A percentile compares a stretch with the other conserved stretches of the same genome.
phyloP scores from a whole-genome alignment of 225 moss, liverwort and hornwort species.

The Polytrichum commune region DNA sequence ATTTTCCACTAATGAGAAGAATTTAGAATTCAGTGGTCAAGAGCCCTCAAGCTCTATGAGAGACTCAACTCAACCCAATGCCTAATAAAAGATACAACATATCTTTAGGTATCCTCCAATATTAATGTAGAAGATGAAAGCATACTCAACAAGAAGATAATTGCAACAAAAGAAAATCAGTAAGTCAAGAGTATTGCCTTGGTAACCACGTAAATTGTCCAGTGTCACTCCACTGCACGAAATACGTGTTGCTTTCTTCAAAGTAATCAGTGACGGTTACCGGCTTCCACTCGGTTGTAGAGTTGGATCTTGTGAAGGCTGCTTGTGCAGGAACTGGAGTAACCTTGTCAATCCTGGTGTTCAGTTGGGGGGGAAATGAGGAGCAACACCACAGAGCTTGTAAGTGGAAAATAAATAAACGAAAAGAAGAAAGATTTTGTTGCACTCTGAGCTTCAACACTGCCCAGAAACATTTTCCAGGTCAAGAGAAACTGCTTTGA shows the following conservation, averaged over 20 bases:
- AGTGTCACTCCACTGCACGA: slow-evolving; percentile 74
- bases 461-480: too few relatives aligned
- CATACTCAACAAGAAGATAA: not conserved
- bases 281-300: slow-evolving; percentile 62
- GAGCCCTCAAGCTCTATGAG: too few relatives aligned
- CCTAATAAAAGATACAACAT: too few relatives aligned
- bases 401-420: not conserved
- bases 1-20: too few relatives aligned
- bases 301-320: slow-evolving; percentile 34
- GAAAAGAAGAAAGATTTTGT: not conserved
- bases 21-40: too few relatives aligned
- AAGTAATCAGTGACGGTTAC: slow-evolving; percentile 44
- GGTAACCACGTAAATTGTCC: slow-evolving; percentile 68
- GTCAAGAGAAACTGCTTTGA: too few relatives aligned
- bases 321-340: slow-evolving; percentile 49
- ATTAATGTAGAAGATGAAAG: too few relatives aligned
- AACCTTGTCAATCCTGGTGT: slow-evolving; percentile 64
- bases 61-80: too few relatives aligned
- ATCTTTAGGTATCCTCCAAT: too few relatives aligned
- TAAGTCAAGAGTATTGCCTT: slow-evolving; percentile 30
- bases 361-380: not conserved
- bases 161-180: not conserved
- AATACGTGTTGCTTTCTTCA: slow-evolving; percentile 52
- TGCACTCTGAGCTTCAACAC: too few relatives aligned
- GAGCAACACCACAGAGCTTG: too few relatives aligned